These are phyloP conservation scores for Populus ilicifolia DNA, from an alignment of 345 rosid species.

Conservation along the genomic window DNA sequence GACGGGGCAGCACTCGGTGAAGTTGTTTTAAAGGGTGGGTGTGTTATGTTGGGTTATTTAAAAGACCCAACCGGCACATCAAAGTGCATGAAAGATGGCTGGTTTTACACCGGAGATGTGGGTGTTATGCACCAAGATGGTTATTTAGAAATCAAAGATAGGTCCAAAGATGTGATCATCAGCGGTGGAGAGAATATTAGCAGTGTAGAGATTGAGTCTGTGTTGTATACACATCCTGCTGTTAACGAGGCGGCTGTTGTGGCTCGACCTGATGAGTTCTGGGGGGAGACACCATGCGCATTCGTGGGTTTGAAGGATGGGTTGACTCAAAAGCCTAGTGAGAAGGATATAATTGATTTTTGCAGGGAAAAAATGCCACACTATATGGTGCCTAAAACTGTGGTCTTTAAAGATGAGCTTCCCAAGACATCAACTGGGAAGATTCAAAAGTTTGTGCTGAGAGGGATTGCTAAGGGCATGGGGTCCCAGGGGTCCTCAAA, in stretches of 20 bases:
- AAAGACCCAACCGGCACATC: slow-evolving; percentile 9
- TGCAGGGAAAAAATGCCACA: slow-evolving; percentile 25
- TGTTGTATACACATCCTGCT: slow-evolving; percentile 12
- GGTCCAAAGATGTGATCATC: slow-evolving; percentile 30
- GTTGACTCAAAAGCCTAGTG: background rate
- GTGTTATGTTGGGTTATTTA: slow-evolving; percentile 19
- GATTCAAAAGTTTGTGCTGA: slow-evolving; percentile 21
- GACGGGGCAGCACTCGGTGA: slow-evolving; percentile 17
- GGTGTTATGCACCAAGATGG: slow-evolving; percentile 26
- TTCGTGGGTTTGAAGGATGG: slow-evolving; percentile 16
- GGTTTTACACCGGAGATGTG: slow-evolving; percentile 29
- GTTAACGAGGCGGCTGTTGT: slow-evolving; percentile 26
- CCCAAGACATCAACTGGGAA: slow-evolving; percentile 28
- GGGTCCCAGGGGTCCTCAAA: slow-evolving; percentile 13
- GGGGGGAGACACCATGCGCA: slow-evolving; percentile 34
- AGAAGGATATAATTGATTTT: slow-evolving; percentile 23
- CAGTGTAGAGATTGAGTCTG: slow-evolving; percentile 29
- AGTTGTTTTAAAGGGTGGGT: slow-evolving; percentile 16
- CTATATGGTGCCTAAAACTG: slow-evolving; percentile 28
- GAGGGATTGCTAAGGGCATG: slow-evolving; percentile 19
- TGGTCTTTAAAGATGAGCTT: slow-evolving; percentile 22
- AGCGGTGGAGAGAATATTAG: slow-evolving; percentile 29
- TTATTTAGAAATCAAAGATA: slow-evolving; percentile 23
- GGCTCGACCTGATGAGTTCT: slow-evolving; percentile 21
- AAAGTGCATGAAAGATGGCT: slow-evolving; percentile 11